phyloP scores from a whole-genome alignment of 2,329 filamentous ascomycete genomes.

The Microcyclospora pomicola region DNA sequence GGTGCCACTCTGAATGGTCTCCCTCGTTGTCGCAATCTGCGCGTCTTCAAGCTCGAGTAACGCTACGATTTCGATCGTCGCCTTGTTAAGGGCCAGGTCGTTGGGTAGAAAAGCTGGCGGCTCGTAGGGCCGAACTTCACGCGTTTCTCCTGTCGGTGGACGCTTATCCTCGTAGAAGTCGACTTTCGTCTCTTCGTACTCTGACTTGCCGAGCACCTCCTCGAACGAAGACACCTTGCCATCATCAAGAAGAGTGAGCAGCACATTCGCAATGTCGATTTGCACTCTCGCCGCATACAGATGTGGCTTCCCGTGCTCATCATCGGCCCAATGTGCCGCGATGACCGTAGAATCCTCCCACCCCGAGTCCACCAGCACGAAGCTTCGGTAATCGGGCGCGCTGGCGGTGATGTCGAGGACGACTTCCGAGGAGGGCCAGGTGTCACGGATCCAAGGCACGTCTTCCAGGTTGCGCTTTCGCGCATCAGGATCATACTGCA shows the following conservation, averaged over 20 bases:
- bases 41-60: not conserved
- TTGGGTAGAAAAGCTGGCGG: not conserved
- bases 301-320: not conserved
- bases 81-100: not conserved
- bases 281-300: slow-evolving; percentile 1
- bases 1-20: too few species aligned
- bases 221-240: not conserved
- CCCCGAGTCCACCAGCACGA: slow-evolving; percentile 2
- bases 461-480: not conserved
- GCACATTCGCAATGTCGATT: not conserved
- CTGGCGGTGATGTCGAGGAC: not conserved
- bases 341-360: slow-evolving; percentile 1
- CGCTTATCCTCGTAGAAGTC: slow-evolving; percentile 1
- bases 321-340: not conserved
- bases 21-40: not conserved
- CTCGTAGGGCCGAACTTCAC: not conserved
- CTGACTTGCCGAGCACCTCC: not conserved
- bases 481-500: not conserved
- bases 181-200: slow-evolving; percentile 1
- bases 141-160: not conserved
- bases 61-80: not conserved
- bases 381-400: not conserved
- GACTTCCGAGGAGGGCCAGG: not conserved
- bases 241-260: slow-evolving; percentile 1
- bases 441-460: not conserved